Evolutionary conservation across 2,329 filamentous ascomycete genomes (phyloP).

Genomic region (Sclerotinia spermophila): DNA sequence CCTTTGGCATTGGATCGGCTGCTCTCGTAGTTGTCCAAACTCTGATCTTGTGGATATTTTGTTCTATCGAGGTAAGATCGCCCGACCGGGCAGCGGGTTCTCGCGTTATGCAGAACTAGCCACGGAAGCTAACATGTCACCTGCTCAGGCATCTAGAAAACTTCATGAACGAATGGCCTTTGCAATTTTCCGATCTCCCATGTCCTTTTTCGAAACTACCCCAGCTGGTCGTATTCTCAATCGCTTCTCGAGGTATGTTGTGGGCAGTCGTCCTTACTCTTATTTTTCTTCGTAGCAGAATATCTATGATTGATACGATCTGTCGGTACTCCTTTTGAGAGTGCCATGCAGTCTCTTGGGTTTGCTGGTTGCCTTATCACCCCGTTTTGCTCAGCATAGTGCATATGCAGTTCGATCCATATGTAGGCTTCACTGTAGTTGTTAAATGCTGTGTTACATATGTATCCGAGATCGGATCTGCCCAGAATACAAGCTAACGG

Average conservation of each 20-base stretch:
- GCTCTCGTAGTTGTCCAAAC: conserved; percentile 86
- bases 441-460: background rate
- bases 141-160: conserved; percentile 76
- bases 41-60: conserved; percentile 97
- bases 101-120: conserved; percentile 24
- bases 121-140: conserved; percentile 27
- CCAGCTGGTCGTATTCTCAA: conserved; percentile 88
- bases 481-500: conserved; percentile 7
- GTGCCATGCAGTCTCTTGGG: background rate
- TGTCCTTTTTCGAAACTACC: conserved; percentile 93
- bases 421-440: background rate
- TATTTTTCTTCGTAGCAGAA: background rate
- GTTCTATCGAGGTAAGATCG: conserved; percentile 82
- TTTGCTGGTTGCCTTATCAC: background rate
- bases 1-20: conserved; percentile 84
- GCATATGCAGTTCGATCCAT: conserved; percentile 18
- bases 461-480: conserved; percentile 8
- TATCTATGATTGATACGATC: background rate
- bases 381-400: background rate
- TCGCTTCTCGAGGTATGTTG: conserved; percentile 78
- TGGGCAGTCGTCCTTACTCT: background rate
- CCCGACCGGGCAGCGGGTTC: conserved; percentile 21
- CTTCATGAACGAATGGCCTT: conserved; percentile 96
- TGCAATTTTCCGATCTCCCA: conserved; percentile 94
- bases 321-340: background rate